Percentiles rank a stretch among this genome's conserved stretches.
These are phyloP conservation scores for Beauveria bassiana DNA, from an alignment of 2,329 filamentous ascomycete species.

Conservation along the genomic window DNA sequence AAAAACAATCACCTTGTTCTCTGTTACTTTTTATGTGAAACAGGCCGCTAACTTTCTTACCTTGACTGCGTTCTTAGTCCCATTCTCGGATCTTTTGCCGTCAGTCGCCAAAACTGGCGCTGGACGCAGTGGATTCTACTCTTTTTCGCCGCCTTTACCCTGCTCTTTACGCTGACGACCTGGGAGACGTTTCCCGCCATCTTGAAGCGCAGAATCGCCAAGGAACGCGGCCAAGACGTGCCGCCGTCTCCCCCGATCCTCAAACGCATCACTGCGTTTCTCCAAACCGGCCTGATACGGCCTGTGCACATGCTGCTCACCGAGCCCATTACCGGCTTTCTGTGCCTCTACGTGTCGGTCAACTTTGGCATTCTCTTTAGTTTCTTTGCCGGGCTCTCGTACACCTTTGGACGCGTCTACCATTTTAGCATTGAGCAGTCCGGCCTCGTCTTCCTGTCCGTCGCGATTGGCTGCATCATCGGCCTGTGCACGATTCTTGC, in stretches of 20 bases:
- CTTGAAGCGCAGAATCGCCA: slow-evolving; percentile 30
- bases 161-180: slow-evolving; percentile 30
- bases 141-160: slow-evolving; percentile 34
- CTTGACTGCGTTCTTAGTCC: slow-evolving; percentile 24
- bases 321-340: slow-evolving; percentile 55
- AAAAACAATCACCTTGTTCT: too few species aligned
- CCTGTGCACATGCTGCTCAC: slow-evolving; percentile 51
- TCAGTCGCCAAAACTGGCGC: slow-evolving; percentile 38
- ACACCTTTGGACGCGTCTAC: slow-evolving; percentile 38
- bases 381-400: slow-evolving; percentile 45
- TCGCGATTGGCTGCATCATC: slow-evolving; percentile 37
- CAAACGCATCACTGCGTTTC: slow-evolving; percentile 25
- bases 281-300: slow-evolving; percentile 37
- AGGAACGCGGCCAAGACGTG: slow-evolving; percentile 25
- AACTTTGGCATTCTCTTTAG: slow-evolving; percentile 45
- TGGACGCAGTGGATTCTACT: slow-evolving; percentile 46
- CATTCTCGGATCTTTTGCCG: slow-evolving; percentile 41
- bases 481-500: slow-evolving; percentile 34
- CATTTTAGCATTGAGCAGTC: slow-evolving; percentile 34
- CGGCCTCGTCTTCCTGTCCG: slow-evolving; percentile 37
- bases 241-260: slow-evolving; percentile 18
- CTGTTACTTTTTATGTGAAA: too few species aligned
- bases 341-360: slow-evolving; percentile 41
- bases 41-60: too few species aligned
- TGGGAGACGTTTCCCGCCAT: slow-evolving; percentile 53